Evolutionary conservation across 768 basidiomycete genomes (phyloP).

Genomic region (Neoboletus subvelutipes): DNA sequence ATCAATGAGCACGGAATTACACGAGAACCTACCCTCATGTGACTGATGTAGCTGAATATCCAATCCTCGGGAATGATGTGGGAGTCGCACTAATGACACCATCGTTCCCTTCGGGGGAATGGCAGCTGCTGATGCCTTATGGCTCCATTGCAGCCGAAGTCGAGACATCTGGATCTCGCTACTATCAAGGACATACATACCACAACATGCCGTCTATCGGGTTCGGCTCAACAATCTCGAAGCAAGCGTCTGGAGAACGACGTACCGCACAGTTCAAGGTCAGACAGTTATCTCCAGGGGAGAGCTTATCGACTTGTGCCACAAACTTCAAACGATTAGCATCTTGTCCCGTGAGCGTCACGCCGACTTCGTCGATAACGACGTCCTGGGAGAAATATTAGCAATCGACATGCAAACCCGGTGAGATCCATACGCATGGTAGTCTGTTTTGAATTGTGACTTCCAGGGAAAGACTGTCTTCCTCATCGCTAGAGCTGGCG

Average conservation of each 20-base stretch:
- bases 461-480: constrained; percentile 65
- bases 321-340: constrained; percentile 60
- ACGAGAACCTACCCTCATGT: constrained; percentile 24
- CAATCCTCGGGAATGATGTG: constrained; percentile 59
- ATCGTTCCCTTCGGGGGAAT: constrained; percentile 28
- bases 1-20: constrained; percentile 14
- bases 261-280: constrained; percentile 74
- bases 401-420: constrained; percentile 1
- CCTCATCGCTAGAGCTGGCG: constrained; percentile 52
- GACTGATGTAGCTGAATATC: constrained; percentile 66
- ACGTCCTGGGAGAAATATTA: constrained; percentile 46
- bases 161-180: constrained; percentile 66
- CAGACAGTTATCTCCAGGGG: constrained; percentile 57
- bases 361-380: constrained; percentile 57
- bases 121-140: constrained; percentile 34
- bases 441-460: constrained; percentile 63
- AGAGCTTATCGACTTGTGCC: constrained; percentile 40
- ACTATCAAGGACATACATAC: constrained; percentile 65
- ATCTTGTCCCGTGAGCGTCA: constrained; percentile 63
- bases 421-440: constrained; percentile 64
- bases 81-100: constrained; percentile 56
- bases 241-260: constrained; percentile 3
- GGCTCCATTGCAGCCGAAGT: constrained; percentile 65
- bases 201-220: constrained; percentile 59
- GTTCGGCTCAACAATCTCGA: neutral